Conservation (phyloP, 1,139 yeast species). For the Kazachstania sp. region DNA sequence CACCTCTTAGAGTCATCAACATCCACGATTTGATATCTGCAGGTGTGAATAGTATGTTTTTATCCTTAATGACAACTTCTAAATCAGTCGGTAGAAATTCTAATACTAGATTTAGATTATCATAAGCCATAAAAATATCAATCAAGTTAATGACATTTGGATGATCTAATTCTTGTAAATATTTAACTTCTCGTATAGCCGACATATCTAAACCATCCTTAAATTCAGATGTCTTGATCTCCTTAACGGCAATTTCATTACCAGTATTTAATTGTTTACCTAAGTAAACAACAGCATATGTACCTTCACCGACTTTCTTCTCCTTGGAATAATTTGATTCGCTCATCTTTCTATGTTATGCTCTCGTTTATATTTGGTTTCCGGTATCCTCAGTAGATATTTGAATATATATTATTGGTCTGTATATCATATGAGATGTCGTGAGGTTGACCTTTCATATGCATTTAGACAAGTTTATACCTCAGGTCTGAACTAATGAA, state of each 20-base stretch:
- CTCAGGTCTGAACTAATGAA: no score
- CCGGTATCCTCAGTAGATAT: no score
- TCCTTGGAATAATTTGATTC: conserved; percentile 36
- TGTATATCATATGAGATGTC: no score
- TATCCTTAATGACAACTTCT: conserved; percentile 82
- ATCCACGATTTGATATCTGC: conserved; percentile 92
- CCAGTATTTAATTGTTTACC: conserved; percentile 50
- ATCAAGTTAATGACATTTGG: conserved; percentile 76
- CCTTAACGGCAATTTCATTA: conserved; percentile 80
- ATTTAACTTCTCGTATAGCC: conserved; percentile 91
- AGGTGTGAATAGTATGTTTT: conserved; percentile 63
- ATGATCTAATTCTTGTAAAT: conserved; percentile 78
- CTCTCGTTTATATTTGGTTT: no score
- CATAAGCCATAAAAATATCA: conserved; percentile 69
- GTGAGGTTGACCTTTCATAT: no score
- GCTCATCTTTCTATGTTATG: not conserved
- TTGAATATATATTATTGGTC: no score
- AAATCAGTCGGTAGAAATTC: conserved; percentile 89
- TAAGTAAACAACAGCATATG: conserved; percentile 92
- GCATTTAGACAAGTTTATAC: no score
- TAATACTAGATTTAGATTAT: conserved; percentile 74
- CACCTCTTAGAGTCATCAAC: conserved; percentile 85
- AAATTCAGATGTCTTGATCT: conserved; percentile 88
- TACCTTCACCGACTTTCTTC: conserved; percentile 95
- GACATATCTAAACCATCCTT: conserved; percentile 98